phyloP scores from a whole-genome alignment of 2,329 filamentous ascomycete genomes.

The Penicillium griseofulvum region DNA sequence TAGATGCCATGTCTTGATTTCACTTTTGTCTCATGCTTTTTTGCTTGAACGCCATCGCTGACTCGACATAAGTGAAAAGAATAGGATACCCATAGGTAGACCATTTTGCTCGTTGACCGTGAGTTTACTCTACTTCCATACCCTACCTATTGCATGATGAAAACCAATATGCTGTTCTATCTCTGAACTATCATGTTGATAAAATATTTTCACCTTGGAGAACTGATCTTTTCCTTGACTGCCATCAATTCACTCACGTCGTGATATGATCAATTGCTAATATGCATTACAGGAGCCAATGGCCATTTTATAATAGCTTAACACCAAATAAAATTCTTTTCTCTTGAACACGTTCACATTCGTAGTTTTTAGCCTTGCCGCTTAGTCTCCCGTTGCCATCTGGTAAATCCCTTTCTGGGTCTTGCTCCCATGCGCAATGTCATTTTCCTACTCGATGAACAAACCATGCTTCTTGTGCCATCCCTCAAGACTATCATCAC shows the following conservation, averaged over 20 bases:
- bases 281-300: conserved; percentile 12
- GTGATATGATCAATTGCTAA: conserved; percentile 26
- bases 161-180: conserved; percentile 61
- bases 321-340: background rate
- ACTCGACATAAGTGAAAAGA: conserved; percentile 22
- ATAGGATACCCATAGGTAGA: conserved; percentile 13
- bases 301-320: background rate
- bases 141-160: conserved; percentile 52
- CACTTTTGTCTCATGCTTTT: conserved; percentile 23
- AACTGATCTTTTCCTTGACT: conserved; percentile 49
- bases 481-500: conserved; percentile 41
- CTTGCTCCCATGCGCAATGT: background rate
- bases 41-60: conserved; percentile 27
- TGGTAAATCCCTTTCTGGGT: background rate
- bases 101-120: conserved; percentile 17
- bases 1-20: conserved; percentile 38
- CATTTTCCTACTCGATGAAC: conserved; percentile 30
- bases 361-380: background rate
- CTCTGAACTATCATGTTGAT: conserved; percentile 61
- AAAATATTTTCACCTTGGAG: conserved; percentile 62
- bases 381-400: background rate
- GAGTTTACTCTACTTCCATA: conserved; percentile 16
- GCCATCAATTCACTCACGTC: conserved; percentile 11
- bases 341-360: background rate
- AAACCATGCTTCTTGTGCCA: conserved; percentile 48